phyloP scores from a whole-genome alignment of 73 alveolate genomes.

The Tetrahymena borealis region DNA sequence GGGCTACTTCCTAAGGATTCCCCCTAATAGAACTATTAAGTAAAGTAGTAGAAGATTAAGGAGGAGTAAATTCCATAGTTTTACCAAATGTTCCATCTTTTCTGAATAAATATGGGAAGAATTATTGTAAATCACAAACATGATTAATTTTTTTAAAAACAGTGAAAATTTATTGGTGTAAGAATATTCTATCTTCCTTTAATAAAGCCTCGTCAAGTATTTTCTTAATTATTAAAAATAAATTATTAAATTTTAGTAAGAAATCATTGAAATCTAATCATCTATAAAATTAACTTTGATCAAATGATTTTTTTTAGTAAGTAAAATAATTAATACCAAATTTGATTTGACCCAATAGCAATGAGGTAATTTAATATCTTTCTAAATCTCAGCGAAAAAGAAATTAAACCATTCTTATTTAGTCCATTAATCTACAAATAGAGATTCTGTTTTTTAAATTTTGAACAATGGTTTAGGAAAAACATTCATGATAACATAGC shows the following conservation, averaged over 20 bases:
- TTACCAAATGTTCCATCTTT: neutral
- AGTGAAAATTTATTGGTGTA: neutral
- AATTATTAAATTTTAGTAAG: neutral
- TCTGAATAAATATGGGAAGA: neutral
- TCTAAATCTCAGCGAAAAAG: neutral
- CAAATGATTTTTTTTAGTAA: neutral
- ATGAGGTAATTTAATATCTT: neutral
- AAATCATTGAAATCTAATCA: neutral
- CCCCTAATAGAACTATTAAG: neutral
- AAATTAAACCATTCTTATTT: neutral
- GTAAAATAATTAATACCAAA: neutral
- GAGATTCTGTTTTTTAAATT: neutral
- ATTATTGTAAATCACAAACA: neutral
- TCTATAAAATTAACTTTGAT: neutral
- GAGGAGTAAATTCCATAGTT: neutral
- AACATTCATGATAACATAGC: neutral
- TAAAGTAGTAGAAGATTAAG: neutral
- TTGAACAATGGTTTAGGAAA: neutral
- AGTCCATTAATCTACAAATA: neutral
- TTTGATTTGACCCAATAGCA: neutral
- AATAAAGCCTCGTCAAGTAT: neutral
- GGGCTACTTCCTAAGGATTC: neutral
- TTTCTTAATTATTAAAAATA: neutral
- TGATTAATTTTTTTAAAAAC: neutral
- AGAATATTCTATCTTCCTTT: neutral